These are phyloP conservation scores for Rhamnella rubrinervis DNA, from an alignment of 331 rosid species.

Conservation along the genomic window DNA sequence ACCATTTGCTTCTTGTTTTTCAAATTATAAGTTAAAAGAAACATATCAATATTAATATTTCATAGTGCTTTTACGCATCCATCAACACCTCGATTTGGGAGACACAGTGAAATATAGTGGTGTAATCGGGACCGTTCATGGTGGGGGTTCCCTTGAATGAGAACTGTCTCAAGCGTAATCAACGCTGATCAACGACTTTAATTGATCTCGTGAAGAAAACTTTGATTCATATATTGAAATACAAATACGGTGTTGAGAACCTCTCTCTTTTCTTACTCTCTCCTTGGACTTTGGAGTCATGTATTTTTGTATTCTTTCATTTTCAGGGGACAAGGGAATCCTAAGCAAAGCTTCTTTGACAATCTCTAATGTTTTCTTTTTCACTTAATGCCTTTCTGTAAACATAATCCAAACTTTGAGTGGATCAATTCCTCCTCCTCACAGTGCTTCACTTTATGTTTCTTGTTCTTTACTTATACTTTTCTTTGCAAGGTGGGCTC, in stretches of 20 bases:
- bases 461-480: slow-evolving; percentile 42
- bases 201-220: too few relatives aligned
- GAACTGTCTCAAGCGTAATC: too few relatives aligned
- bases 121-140: too few relatives aligned
- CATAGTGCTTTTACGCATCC: too few relatives aligned
- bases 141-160: too few relatives aligned
- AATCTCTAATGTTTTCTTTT: slow-evolving; percentile 26
- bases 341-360: slow-evolving; percentile 41
- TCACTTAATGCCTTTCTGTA: slow-evolving; percentile 54
- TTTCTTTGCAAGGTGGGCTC: slow-evolving; percentile 56
- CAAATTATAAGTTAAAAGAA: too few relatives aligned
- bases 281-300: slow-evolving; percentile 23
- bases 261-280: not conserved
- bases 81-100: too few relatives aligned
- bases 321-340: slow-evolving; percentile 37
- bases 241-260: too few relatives aligned
- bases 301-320: slow-evolving; percentile 22
- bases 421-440: slow-evolving; percentile 26
- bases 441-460: slow-evolving; percentile 40
- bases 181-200: too few relatives aligned
- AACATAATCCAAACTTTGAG: slow-evolving; percentile 42
- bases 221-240: too few relatives aligned
- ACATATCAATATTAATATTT: too few relatives aligned
- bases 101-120: too few relatives aligned
- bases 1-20: not conserved